A percentile compares a stretch with the other conserved stretches of the same genome.
Evolutionary conservation across 306 rosid genomes (phyloP).

Genomic region (Ammopiptanthus mongolicus): DNA sequence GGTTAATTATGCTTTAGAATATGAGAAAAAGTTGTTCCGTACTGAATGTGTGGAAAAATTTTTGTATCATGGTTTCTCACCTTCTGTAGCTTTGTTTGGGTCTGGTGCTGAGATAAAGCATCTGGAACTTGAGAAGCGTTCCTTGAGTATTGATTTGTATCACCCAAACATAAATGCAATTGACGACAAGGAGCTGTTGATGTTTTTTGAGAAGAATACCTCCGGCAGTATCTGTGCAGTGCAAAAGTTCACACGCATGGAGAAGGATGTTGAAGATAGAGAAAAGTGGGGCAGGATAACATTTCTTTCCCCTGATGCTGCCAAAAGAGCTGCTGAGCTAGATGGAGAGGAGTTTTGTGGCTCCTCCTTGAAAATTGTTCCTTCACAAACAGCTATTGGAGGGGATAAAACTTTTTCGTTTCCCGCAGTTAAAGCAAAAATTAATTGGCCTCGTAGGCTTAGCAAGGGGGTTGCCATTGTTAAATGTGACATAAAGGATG

Average conservation of each 20-base stretch:
- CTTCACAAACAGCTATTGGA: constrained; percentile 49
- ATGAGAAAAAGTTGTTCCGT: constrained; percentile 49
- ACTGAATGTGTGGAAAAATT: constrained; percentile 75
- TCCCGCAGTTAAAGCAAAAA: constrained; percentile 77
- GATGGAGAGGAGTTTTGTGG: constrained; percentile 47
- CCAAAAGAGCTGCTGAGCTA: constrained; percentile 55
- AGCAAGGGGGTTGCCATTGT: constrained; percentile 66
- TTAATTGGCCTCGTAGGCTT: constrained; percentile 76
- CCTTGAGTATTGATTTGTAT: constrained; percentile 62
- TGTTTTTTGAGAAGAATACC: constrained; percentile 58
- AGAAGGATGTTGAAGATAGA: constrained; percentile 44
- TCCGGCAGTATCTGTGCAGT: constrained; percentile 58
- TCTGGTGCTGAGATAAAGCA: constrained; percentile 90
- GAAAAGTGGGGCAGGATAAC: constrained; percentile 68
- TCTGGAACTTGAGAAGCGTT: constrained; percentile 77
- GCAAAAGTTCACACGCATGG: constrained; percentile 46
- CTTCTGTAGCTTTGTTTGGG: constrained; percentile 83
- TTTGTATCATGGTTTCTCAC: constrained; percentile 57
- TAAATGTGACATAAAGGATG: constrained; percentile 50
- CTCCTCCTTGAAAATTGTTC: constrained; percentile 54
- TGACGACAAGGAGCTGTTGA: constrained; percentile 73
- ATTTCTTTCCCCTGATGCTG: constrained; percentile 74
- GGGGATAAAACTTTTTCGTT: constrained; percentile 59
- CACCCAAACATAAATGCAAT: constrained; percentile 46
- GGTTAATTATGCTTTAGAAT: constrained; percentile 50